Evolutionary conservation across 2,329 filamentous ascomycete genomes (phyloP), one percentile per base, ranked within the genome.

Genomic region (Eutypella sp.): DNA sequence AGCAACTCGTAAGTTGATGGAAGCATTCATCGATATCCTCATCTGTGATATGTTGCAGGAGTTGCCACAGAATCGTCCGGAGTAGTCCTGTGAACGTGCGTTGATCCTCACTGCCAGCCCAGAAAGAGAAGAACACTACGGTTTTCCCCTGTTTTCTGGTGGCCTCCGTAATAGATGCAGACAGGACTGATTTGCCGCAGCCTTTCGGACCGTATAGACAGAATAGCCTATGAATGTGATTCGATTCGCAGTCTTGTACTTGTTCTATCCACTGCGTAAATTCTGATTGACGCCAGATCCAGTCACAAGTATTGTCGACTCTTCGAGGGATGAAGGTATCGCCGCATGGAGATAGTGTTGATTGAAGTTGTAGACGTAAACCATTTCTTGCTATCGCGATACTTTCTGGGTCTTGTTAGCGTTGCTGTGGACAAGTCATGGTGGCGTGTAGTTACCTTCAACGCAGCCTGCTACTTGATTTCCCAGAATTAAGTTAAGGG

Each of bases 111-210:
- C 47, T 47, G 19, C 41, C 41, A 29, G 37, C 19, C 47, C 41
- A 47, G 23, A 47, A 49, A n/a, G 45, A 47, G 39, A 49, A 49
- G 18, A 46, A 36, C 20, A 41, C 18, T 2, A 44, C 15, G 15
- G 25, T 11, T 7, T 47, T 42, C 7, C 5, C 41, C 39, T 46
- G 47, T 11, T 15, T 18, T 19, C 46, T 44, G 5, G 42, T 13
- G 7, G 25, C 27, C 20, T 42, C 16, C 18, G 29, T 25, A 29
- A 49, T 47, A 10, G 41, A 49, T 31, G 27, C 42, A 10, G 45
- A 40, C 20, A 49, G 45, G 2, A 49, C 47, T 6, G 47, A 49
- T 42, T 49, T 49, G 5, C 47, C 47, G 24, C 47, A 49, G 6
- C 45, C 47, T 27, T 47, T 47, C 8, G 47, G 36, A 5, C 47